Percentiles rank a stretch among this genome's conserved stretches.
Conservation (phyloP, 805 yeast species). For the Schwanniomyces yamadae region DNA sequence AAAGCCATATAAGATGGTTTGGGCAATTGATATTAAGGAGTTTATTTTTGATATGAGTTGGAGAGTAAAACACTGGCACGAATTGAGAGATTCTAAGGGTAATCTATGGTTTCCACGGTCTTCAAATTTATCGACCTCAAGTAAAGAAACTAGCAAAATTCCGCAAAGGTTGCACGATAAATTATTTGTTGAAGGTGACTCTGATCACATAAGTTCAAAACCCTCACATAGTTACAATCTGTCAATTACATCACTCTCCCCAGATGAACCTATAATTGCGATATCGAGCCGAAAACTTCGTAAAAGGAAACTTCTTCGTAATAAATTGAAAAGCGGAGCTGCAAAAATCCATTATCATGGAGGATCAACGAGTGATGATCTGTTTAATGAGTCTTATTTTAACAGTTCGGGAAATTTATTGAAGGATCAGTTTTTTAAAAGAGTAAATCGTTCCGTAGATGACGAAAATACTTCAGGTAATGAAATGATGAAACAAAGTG, state of each 20-base stretch:
- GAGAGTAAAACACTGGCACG: constrained; percentile 57
- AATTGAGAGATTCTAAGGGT: constrained; percentile 45
- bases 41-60: constrained; percentile 55
- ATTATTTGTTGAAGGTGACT: constrained; percentile 23
- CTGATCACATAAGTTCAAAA: constrained; percentile 2
- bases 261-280: neutral
- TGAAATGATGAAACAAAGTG: no score
- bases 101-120: constrained; percentile 50
- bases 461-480: no score
- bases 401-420: neutral
- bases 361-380: neutral
- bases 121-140: constrained; percentile 2
- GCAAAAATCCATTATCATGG: neutral
- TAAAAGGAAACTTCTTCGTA: neutral
- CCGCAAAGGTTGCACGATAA: constrained; percentile 33
- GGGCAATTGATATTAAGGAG: constrained; percentile 69
- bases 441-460: neutral
- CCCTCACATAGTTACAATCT: constrained; percentile 7
- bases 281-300: neutral
- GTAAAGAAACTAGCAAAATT: constrained; percentile 3
- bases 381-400: neutral
- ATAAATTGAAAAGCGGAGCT: neutral
- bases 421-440: neutral
- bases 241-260: constrained; percentile 6
- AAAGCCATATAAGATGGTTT: constrained; percentile 46